phyloP scores from a whole-genome alignment of 2,329 filamentous ascomycete species.

The Thelonectria blattea region DNA sequence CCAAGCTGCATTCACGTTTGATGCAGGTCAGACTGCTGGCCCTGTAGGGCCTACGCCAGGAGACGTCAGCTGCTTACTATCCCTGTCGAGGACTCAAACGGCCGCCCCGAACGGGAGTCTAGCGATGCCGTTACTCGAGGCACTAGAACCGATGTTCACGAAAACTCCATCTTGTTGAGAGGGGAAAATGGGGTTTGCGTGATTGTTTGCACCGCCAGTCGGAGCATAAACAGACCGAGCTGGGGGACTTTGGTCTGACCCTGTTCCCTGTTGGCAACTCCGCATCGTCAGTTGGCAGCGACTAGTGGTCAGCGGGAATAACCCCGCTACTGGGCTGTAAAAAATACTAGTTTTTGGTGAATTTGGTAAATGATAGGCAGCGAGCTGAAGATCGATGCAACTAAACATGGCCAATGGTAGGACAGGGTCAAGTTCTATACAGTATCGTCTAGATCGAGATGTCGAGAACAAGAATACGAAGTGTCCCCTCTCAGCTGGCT shows the following conservation, averaged over 20 bases:
- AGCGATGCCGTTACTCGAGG: not conserved
- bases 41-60: no score
- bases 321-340: not conserved
- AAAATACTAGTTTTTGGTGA: not conserved
- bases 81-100: not conserved
- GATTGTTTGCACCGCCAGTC: no score
- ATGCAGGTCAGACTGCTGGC: not conserved
- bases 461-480: no score
- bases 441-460: no score
- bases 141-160: not conserved
- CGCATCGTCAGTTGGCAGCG: no score
- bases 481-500: no score
- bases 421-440: no score
- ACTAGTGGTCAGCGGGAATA: not conserved
- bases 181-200: no score
- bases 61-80: slow-evolving; percentile 2
- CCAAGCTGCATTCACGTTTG: not conserved
- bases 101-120: not conserved
- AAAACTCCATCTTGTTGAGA: not conserved
- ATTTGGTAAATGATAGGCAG: not conserved
- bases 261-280: no score
- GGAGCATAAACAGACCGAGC: no score
- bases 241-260: no score
- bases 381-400: not conserved
- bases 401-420: no score